Percentiles rank a stretch among this genome's conserved stretches.
Evolutionary conservation across 306 rosid genomes (phyloP).

Genomic region (Cucurbita moschata): DNA sequence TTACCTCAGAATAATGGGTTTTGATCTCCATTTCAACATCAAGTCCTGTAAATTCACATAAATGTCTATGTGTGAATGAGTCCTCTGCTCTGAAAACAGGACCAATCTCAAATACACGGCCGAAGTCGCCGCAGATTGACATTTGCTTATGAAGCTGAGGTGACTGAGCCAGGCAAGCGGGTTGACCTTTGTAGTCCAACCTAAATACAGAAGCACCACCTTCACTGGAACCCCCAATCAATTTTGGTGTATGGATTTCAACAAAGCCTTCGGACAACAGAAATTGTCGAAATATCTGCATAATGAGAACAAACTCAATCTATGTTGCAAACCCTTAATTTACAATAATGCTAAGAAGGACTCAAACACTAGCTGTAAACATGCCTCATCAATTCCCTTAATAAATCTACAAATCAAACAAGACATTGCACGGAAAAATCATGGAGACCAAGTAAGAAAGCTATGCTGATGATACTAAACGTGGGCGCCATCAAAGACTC

Average conservation of each 20-base stretch:
- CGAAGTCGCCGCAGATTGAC: conserved; percentile 72
- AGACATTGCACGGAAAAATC: background rate
- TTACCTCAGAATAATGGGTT: conserved; percentile 71
- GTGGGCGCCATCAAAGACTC: background rate
- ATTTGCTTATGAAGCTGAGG: conserved; percentile 98
- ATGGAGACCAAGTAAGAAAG: background rate
- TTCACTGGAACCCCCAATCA: conserved; percentile 86
- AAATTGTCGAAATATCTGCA: conserved; percentile 68
- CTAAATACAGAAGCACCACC: conserved; percentile 93
- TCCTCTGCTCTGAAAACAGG: conserved; percentile 86
- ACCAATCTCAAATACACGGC: conserved; percentile 85
- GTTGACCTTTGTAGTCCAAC: conserved; percentile 72
- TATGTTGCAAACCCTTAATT: background rate
- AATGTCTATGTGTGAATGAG: conserved; percentile 78
- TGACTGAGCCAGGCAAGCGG: conserved; percentile 92
- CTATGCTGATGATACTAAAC: background rate
- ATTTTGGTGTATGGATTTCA: conserved; percentile 77
- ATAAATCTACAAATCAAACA: background rate
- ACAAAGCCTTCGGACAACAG: conserved; percentile 30
- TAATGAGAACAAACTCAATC: background rate
- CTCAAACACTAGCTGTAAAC: background rate
- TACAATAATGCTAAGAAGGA: background rate
- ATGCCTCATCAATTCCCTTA: background rate
- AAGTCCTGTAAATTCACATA: conserved; percentile 90
- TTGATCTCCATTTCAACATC: conserved; percentile 91